Evolutionary conservation across 257 asterid genomes (phyloP).

Genomic region (Ilex aquifolium): DNA sequence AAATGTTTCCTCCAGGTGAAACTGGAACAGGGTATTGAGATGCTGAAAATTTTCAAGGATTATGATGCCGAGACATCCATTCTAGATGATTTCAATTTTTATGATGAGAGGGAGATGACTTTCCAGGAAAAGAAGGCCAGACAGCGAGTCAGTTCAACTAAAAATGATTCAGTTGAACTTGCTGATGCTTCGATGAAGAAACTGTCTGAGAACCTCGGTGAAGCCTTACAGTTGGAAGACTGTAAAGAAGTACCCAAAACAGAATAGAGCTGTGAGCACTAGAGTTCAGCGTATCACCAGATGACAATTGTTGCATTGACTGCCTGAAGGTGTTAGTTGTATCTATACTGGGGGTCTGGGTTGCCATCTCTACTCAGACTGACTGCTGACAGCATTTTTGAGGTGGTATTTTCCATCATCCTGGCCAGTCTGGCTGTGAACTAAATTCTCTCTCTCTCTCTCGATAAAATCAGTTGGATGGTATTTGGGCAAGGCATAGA

Average conservation of each 20-base stretch:
- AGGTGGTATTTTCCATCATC: slow-evolving; percentile 47
- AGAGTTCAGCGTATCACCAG: slow-evolving; percentile 21
- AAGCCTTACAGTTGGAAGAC: slow-evolving; percentile 58
- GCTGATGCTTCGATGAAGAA: slow-evolving; percentile 65
- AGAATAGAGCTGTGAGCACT: slow-evolving; percentile 33
- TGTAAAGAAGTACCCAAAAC: slow-evolving; percentile 43
- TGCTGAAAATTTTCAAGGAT: slow-evolving; percentile 76
- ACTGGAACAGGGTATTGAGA: slow-evolving; percentile 84
- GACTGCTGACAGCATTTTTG: slow-evolving; percentile 34
- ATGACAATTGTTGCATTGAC: slow-evolving; percentile 17
- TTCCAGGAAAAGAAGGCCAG: slow-evolving; percentile 75
- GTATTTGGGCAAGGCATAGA: slow-evolving; percentile 4
- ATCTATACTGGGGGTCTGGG: not conserved
- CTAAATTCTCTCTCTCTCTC: slow-evolving; percentile 13
- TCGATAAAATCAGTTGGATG: slow-evolving; percentile 6
- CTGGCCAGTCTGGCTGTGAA: slow-evolving; percentile 21
- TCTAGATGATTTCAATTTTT: slow-evolving; percentile 80
- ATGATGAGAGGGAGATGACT: slow-evolving; percentile 84
- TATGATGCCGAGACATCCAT: slow-evolving; percentile 86
- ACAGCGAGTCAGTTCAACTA: slow-evolving; percentile 46
- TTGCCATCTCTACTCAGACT: slow-evolving; percentile 21
- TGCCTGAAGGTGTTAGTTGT: slow-evolving; percentile 23
- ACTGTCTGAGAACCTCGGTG: slow-evolving; percentile 64
- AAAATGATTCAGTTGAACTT: slow-evolving; percentile 33
- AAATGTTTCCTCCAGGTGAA: slow-evolving; percentile 53